A percentile compares a stretch with the other conserved stretches of the same genome.
These are phyloP conservation scores for Barbatosphaeria neglecta DNA, from an alignment of 495 filamentous ascomycete genomes.

Conservation along the genomic window DNA sequence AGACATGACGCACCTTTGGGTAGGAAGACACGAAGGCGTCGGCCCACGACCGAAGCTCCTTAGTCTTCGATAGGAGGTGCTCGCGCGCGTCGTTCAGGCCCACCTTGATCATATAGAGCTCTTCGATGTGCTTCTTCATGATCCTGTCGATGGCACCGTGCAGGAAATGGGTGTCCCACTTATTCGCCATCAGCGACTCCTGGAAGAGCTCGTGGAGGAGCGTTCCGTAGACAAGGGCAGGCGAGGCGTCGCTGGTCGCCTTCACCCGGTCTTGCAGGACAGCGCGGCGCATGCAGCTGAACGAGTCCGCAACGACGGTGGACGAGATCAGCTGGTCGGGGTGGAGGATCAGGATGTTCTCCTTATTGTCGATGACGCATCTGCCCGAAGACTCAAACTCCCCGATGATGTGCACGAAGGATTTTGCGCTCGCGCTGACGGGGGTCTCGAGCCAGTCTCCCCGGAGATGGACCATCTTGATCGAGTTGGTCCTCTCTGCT, in stretches of 20 bases:
- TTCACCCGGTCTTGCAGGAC: conserved; percentile 92
- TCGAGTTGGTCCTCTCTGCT: conserved; percentile 53
- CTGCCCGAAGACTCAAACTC: conserved; percentile 54
- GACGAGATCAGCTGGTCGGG: conserved; percentile 93
- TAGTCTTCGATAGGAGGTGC: conserved; percentile 67
- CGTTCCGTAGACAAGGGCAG: conserved; percentile 75
- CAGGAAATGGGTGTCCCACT: conserved; percentile 64
- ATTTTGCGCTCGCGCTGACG: conserved; percentile 51
- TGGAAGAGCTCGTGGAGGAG: conserved; percentile 93
- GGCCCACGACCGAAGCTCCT: conserved; percentile 72
- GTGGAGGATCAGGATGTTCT: conserved; percentile 84
- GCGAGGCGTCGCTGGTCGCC: conserved; percentile 62
- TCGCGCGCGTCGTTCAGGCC: conserved; percentile 57
- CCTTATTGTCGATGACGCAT: conserved; percentile 60
- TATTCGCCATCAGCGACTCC: conserved; percentile 70
- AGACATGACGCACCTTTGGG: conserved; percentile 47
- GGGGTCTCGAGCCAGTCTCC: conserved; percentile 76
- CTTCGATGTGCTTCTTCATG: conserved; percentile 63
- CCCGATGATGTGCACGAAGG: conserved; percentile 80
- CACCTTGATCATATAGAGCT: conserved; percentile 73
- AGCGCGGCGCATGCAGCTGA: conserved; percentile 75
- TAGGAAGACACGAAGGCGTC: conserved; percentile 59
- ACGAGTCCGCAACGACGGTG: conserved; percentile 86
- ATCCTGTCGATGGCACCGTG: conserved; percentile 49
- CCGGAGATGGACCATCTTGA: conserved; percentile 63